Conservation (phyloP, 257 asterid species). For the Solanum chmielewskii region DNA sequence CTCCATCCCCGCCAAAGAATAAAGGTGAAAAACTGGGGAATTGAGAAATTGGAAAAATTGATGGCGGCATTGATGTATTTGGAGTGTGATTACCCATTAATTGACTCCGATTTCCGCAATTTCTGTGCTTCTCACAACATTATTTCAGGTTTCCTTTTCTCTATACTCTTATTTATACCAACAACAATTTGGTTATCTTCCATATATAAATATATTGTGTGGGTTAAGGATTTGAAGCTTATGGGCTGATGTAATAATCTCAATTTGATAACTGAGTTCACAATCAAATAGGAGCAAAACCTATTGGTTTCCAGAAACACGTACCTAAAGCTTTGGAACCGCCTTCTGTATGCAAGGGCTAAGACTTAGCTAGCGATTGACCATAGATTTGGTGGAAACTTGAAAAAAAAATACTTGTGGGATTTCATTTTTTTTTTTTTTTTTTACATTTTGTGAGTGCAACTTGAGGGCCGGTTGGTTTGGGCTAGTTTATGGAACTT, state of each 20-base stretch:
- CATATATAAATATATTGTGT: background rate
- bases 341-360: background rate
- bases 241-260: too few species aligned
- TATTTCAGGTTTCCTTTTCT: conserved; percentile 41
- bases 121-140: conserved; percentile 69
- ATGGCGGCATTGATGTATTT: conserved; percentile 59
- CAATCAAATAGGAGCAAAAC: too few species aligned
- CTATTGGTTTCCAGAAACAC: too few species aligned
- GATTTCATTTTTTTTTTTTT: too few species aligned
- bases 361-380: background rate
- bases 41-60: background rate
- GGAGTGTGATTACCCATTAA: conserved; percentile 43
- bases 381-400: too few species aligned
- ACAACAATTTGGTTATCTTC: too few species aligned
- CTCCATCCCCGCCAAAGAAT: background rate
- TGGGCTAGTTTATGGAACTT: too few species aligned
- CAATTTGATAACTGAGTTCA: background rate
- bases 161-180: background rate
- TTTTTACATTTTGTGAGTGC: too few species aligned
- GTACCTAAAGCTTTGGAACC: background rate
- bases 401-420: too few species aligned
- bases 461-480: too few species aligned
- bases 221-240: background rate
- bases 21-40: background rate
- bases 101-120: conserved; percentile 44